Conservation (phyloP, 805 yeast genomes). For the Candida maris region DNA sequence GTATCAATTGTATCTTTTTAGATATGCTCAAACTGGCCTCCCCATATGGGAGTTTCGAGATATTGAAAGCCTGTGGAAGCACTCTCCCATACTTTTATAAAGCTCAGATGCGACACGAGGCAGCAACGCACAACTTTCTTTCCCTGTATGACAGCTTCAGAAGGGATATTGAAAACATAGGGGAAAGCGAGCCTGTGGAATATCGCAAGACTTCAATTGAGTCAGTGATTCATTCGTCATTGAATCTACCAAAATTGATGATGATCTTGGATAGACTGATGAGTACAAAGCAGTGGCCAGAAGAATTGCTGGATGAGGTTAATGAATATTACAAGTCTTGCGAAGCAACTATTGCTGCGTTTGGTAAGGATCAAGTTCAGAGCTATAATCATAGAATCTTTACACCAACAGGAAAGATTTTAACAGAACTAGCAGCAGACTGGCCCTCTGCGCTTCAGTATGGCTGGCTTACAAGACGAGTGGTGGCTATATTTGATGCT, state of each 20-base stretch:
- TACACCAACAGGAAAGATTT: slow-evolving; percentile 86
- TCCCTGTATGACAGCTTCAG: slow-evolving; percentile 41
- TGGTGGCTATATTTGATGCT: slow-evolving; percentile 65
- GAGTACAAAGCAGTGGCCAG: slow-evolving; percentile 44
- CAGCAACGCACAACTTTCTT: slow-evolving; percentile 71
- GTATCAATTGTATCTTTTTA: slow-evolving; percentile 81
- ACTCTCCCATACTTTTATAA: slow-evolving; percentile 88
- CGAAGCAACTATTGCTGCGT: slow-evolving; percentile 70
- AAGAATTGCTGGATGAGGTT: slow-evolving; percentile 26
- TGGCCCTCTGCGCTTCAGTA: slow-evolving; percentile 88
- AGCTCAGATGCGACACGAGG: slow-evolving; percentile 91
- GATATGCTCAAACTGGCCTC: slow-evolving; percentile 68
- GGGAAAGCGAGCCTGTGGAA: slow-evolving; percentile 25
- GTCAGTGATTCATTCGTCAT: slow-evolving; percentile 61
- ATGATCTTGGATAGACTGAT: slow-evolving; percentile 62
- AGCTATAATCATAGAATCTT: slow-evolving; percentile 66
- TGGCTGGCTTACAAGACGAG: slow-evolving; percentile 85
- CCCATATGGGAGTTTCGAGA: slow-evolving; percentile 69
- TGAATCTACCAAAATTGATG: slow-evolving; percentile 69
- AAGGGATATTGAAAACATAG: slow-evolving; percentile 30
- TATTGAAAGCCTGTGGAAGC: slow-evolving; percentile 74
- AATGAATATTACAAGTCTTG: slow-evolving; percentile 49
- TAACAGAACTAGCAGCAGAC: slow-evolving; percentile 75
- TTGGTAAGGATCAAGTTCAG: slow-evolving; percentile 55
- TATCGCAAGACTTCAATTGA: slow-evolving; percentile 54